A percentile compares a stretch with the other conserved stretches of the same genome.
Conservation (phyloP, 345 rosid species). For the Salix udensis region DNA sequence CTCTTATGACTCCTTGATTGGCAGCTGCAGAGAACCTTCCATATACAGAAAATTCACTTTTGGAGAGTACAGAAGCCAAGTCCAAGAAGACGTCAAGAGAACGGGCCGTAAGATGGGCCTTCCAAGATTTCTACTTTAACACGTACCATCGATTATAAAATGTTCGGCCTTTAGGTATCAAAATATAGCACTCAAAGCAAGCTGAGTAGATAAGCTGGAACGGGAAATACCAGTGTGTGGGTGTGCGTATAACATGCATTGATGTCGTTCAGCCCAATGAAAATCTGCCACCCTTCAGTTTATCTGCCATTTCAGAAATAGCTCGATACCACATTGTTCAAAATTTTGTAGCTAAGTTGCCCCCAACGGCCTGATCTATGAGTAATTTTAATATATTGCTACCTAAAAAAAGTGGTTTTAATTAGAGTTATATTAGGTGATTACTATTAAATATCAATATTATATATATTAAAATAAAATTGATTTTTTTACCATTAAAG, state of each 20-base stretch:
- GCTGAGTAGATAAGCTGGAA: background rate
- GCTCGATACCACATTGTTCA: background rate
- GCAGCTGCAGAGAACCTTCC: constrained; percentile 46
- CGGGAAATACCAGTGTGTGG: too few relatives aligned
- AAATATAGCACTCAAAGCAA: background rate
- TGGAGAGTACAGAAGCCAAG: constrained; percentile 51
- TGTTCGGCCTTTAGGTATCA: background rate
- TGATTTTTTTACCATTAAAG: too few relatives aligned
- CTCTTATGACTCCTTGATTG: constrained; percentile 46
- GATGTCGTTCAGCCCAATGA: background rate
- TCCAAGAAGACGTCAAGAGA: constrained; percentile 55
- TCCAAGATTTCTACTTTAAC: constrained; percentile 43
- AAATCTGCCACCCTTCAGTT: background rate
- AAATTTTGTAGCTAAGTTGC: background rate
- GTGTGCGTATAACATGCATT: background rate
- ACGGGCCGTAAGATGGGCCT: constrained; percentile 60
- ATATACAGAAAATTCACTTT: constrained; percentile 57
- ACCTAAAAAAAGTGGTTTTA: too few relatives aligned
- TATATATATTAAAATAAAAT: too few relatives aligned
- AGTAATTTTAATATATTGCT: background rate
- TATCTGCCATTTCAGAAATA: background rate
- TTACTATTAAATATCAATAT: too few relatives aligned
- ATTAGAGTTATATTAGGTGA: too few relatives aligned
- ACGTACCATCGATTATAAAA: background rate
- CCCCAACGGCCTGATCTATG: background rate